phyloP scores from a whole-genome alignment of 306 rosid genomes.

The Parietaria judaica region DNA sequence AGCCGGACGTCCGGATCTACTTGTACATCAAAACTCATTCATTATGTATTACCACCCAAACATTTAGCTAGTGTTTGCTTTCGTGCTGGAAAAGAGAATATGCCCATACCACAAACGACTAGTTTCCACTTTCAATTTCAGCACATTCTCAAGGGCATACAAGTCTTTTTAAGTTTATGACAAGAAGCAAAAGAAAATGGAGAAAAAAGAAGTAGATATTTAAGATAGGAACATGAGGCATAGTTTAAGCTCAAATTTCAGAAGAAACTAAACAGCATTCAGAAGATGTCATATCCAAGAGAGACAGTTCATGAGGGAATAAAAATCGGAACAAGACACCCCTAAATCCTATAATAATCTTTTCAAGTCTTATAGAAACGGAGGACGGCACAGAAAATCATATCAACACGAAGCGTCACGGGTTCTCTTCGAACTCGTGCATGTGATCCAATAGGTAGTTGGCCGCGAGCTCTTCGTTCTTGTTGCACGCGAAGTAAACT shows the following conservation, averaged over 20 bases:
- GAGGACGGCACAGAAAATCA: background rate
- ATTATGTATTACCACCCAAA: no score
- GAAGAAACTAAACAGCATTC: constrained; percentile 2
- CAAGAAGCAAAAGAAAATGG: background rate
- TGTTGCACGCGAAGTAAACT: constrained; percentile 77
- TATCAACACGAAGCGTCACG: constrained; percentile 12
- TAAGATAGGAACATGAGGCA: background rate
- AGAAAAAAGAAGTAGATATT: no score
- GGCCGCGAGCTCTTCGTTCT: constrained; percentile 77
- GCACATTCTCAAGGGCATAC: no score
- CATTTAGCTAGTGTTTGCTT: no score
- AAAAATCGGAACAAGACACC: constrained; percentile 18
- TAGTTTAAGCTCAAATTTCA: background rate
- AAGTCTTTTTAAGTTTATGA: background rate
- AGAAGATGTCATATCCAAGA: constrained; percentile 15
- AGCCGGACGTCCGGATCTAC: no score
- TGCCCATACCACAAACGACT: no score
- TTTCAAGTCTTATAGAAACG: constrained; percentile 6
- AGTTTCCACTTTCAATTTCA: no score
- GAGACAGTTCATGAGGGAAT: constrained; percentile 11
- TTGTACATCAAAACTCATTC: no score
- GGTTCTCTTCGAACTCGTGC: constrained; percentile 57
- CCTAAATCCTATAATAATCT: constrained; percentile 16
- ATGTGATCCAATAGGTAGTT: constrained; percentile 76
- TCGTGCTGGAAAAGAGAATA: no score